phyloP scores from a whole-genome alignment of 2,329 filamentous ascomycete genomes.

The Tolypocladium endophyticum region DNA sequence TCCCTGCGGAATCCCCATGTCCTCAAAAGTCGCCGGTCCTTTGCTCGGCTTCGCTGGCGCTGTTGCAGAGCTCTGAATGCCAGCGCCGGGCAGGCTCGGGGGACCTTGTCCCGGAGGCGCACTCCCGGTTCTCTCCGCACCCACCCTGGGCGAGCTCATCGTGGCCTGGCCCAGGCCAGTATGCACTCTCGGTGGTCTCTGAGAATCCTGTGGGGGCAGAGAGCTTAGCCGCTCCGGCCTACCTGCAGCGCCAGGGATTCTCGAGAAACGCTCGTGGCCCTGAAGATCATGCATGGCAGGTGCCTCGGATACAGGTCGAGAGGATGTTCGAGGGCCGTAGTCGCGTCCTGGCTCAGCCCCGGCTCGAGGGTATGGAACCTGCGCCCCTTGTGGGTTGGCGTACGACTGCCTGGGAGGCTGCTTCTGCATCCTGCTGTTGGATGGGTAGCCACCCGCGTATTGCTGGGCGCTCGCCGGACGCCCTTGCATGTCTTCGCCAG shows the following conservation, averaged over 20 bases:
- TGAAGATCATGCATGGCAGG: conserved; percentile 7
- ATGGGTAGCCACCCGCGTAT: conserved; percentile 17
- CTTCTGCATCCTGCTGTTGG: conserved; percentile 19
- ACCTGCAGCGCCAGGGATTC: conserved; percentile 18
- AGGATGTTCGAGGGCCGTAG: conserved; percentile 26
- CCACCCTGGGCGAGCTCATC: conserved; percentile 9
- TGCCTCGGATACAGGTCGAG: conserved; percentile 10
- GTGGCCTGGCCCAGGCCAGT: conserved; percentile 9
- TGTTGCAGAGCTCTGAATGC: conserved; percentile 18
- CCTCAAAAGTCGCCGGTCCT: conserved; percentile 91
- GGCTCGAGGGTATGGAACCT: conserved; percentile 6
- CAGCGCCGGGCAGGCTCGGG: conserved; percentile 9
- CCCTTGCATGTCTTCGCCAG: conserved; percentile 10
- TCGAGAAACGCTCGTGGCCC: conserved; percentile 17
- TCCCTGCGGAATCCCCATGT: conserved; percentile 85
- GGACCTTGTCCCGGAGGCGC: conserved; percentile 22
- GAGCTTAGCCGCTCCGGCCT: conserved; percentile 23
- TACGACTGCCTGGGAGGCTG: conserved; percentile 9
- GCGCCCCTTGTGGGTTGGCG: background rate
- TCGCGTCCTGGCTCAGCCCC: conserved; percentile 19
- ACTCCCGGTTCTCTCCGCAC: conserved; percentile 23
- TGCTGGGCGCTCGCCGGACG: conserved; percentile 16
- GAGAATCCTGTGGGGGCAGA: conserved; percentile 13
- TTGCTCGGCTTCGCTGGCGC: conserved; percentile 38
- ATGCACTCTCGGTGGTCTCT: conserved; percentile 9